These are phyloP conservation scores for Gynandropsis gynandra DNA, from an alignment of 345 rosid genomes.

Conservation along the genomic window DNA sequence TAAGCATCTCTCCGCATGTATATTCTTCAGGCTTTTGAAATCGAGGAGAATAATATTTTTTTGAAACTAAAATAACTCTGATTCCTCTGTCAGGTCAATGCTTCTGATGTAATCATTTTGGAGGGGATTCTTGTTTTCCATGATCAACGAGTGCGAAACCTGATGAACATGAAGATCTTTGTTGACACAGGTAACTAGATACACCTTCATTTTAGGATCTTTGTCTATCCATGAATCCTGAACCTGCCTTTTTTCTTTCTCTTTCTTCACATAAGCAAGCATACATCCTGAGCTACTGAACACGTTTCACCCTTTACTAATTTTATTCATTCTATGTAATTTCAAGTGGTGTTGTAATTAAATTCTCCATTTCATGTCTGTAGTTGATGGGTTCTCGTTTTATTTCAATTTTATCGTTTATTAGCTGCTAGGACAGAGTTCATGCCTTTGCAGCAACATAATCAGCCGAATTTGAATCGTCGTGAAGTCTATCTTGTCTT, in stretches of 20 bases:
- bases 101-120: constrained; percentile 92
- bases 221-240: not conserved
- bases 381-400: constrained; percentile 12
- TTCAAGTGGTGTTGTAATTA: constrained; percentile 9
- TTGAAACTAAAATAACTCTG: not conserved
- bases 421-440: not conserved
- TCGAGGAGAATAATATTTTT: not conserved
- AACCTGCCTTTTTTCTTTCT: constrained; percentile 3
- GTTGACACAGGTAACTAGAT: constrained; percentile 73
- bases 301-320: not conserved
- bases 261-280: constrained; percentile 2
- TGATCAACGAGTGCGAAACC: constrained; percentile 77
- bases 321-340: constrained; percentile 1
- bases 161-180: constrained; percentile 95
- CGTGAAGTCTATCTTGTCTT: constrained; percentile 9
- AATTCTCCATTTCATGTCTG: constrained; percentile 2
- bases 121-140: constrained; percentile 97
- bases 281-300: not conserved
- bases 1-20: not conserved
- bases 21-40: not conserved
- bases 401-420: not conserved
- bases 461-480: constrained; percentile 2
- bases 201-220: constrained; percentile 5
- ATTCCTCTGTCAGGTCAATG: constrained; percentile 61
- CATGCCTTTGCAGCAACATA: not conserved